These are phyloP conservation scores for Calendula officinalis DNA, from an alignment of 129 eudicot species.

Conservation along the genomic window DNA sequence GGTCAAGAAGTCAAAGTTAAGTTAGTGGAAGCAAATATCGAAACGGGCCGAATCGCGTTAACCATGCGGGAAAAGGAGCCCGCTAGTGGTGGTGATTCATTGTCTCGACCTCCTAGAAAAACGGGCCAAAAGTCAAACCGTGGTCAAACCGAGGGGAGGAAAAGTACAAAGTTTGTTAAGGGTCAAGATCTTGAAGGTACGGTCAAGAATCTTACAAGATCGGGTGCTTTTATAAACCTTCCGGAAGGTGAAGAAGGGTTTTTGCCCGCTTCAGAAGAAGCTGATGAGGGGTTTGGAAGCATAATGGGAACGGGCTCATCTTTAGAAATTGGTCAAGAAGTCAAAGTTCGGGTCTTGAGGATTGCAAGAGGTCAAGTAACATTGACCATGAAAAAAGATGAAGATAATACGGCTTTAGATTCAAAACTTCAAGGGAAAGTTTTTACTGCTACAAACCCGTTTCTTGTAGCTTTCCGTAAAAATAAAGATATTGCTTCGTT, in stretches of 20 bases:
- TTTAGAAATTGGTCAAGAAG: conserved; percentile 77
- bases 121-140: conserved; percentile 34
- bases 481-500: conserved; percentile 70
- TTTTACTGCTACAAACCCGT: conserved; percentile 66
- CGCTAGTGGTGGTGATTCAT: conserved; percentile 26
- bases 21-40: conserved; percentile 65
- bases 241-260: conserved; percentile 98
- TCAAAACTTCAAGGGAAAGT: conserved; percentile 52
- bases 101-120: conserved; percentile 50
- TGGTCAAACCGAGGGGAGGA: conserved; percentile 42
- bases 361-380: conserved; percentile 69
- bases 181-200: conserved; percentile 93
- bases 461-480: conserved; percentile 73
- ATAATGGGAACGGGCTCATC: conserved; percentile 57
- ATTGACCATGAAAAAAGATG: conserved; percentile 82
- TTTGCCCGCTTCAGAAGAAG: conserved; percentile 79
- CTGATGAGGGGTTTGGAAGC: conserved; percentile 60
- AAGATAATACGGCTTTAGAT: conserved; percentile 42
- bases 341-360: conserved; percentile 78
- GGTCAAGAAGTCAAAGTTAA: conserved; percentile 91
- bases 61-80: conserved; percentile 74
- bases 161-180: conserved; percentile 59
- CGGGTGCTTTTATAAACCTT: conserved; percentile 83
- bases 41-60: conserved; percentile 74
- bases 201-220: conserved; percentile 68